Conservation (phyloP, 2,329 filamentous ascomycete species). For the Fonsecaea pugnacius region DNA sequence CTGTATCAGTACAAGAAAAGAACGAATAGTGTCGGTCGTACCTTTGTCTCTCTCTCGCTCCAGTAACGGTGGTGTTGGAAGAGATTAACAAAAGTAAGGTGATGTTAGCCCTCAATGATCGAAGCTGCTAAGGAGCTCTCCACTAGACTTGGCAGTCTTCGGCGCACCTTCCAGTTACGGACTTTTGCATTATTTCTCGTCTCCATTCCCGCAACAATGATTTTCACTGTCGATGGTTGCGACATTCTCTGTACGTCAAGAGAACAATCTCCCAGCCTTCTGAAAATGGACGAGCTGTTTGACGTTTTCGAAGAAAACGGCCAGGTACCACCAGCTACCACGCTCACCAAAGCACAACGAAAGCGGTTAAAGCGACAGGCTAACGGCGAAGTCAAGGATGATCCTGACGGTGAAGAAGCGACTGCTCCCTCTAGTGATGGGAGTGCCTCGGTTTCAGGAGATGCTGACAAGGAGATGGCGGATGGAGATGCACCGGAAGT, state of each 20-base stretch:
- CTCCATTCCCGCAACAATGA: neutral
- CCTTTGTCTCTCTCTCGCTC: constrained; percentile 13
- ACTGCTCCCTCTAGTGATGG: constrained; percentile 12
- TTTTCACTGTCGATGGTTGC: constrained; percentile 12
- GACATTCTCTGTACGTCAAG: constrained; percentile 7
- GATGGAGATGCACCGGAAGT: constrained; percentile 46
- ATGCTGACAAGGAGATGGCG: constrained; percentile 30
- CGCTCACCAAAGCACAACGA: constrained; percentile 55
- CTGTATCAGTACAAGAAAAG: neutral
- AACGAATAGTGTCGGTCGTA: neutral
- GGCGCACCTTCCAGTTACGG: constrained; percentile 9
- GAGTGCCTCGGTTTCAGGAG: constrained; percentile 15
- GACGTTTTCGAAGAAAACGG: constrained; percentile 76
- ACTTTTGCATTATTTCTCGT: neutral
- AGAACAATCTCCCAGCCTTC: constrained; percentile 5
- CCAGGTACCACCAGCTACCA: constrained; percentile 45
- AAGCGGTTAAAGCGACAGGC: constrained; percentile 81
- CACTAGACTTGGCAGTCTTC: neutral
- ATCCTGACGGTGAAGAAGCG: constrained; percentile 24
- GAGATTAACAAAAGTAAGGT: constrained; percentile 6
- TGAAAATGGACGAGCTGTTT: constrained; percentile 76
- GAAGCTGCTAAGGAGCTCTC: constrained; percentile 6
- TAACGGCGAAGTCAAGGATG: constrained; percentile 72
- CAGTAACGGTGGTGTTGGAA: constrained; percentile 2
- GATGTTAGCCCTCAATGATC: constrained; percentile 7